A percentile compares a stretch with the other conserved stretches of the same genome.
Evolutionary conservation across 1,284 basidiomycete species (phyloP).

Genomic region (Ganoderma sinense): DNA sequence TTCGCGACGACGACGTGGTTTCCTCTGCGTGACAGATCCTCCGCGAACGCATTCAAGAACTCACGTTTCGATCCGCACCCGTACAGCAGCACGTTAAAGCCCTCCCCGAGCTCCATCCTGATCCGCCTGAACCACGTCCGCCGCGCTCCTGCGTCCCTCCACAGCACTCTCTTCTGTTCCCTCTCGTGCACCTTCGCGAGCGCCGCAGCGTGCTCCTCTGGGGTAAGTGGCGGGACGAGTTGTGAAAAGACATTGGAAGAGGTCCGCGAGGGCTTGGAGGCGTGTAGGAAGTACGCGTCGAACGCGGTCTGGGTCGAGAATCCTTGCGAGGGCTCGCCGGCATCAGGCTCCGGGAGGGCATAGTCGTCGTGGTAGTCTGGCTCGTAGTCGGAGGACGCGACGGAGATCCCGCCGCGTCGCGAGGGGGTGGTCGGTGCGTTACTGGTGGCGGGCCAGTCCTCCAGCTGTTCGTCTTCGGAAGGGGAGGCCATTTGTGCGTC

Average conservation of each 20-base stretch:
- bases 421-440: slow-evolving; percentile 25
- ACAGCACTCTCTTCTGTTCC: slow-evolving; percentile 29
- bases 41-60: slow-evolving; percentile 79
- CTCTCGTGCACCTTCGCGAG: slow-evolving; percentile 36
- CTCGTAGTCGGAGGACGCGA: slow-evolving; percentile 18
- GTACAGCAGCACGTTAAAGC: slow-evolving; percentile 88
- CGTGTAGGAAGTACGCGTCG: slow-evolving; percentile 84
- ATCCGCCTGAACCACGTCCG: slow-evolving; percentile 65
- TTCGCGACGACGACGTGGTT: slow-evolving; percentile 85
- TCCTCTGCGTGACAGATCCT: slow-evolving; percentile 44
- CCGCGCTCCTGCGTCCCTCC: slow-evolving; percentile 39
- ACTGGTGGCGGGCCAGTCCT: slow-evolving; percentile 23
- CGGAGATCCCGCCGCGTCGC: slow-evolving; percentile 14
- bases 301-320: slow-evolving; percentile 59
- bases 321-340: slow-evolving; percentile 21
- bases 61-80: slow-evolving; percentile 88
- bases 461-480: slow-evolving; percentile 26
- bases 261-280: slow-evolving; percentile 70
- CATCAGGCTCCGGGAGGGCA: slow-evolving; percentile 7
- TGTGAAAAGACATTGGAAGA: slow-evolving; percentile 81
- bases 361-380: slow-evolving; percentile 18
- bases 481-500: slow-evolving; percentile 21
- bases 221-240: slow-evolving; percentile 70
- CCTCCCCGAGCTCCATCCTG: slow-evolving; percentile 75
- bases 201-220: slow-evolving; percentile 64